Evolutionary conservation across 495 filamentous ascomycete genomes (phyloP).

Genomic region (Penicillium canescens): DNA sequence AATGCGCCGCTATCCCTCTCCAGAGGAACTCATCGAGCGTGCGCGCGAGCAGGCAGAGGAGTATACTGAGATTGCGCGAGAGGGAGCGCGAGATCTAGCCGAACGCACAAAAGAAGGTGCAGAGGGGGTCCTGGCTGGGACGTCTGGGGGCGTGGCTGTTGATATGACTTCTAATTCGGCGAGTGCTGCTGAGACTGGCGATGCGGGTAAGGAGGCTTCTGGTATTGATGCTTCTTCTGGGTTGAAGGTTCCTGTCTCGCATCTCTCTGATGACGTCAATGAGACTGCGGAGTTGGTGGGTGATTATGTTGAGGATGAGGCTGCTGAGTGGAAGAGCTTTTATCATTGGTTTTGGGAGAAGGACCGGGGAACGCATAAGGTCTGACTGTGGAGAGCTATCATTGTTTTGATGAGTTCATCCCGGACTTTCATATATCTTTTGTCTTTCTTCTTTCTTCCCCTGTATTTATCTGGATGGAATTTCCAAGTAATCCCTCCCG

Average conservation of each 20-base stretch:
- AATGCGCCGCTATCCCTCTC: slow-evolving; percentile 41
- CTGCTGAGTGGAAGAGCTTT: slow-evolving; percentile 40
- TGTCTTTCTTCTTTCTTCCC: too few relatives aligned
- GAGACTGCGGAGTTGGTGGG: slow-evolving; percentile 49
- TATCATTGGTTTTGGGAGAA: slow-evolving; percentile 52
- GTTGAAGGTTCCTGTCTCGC: slow-evolving; percentile 11
- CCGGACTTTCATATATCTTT: too few relatives aligned
- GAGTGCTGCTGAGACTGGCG: slow-evolving; percentile 1
- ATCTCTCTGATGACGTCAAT: slow-evolving; percentile 33
- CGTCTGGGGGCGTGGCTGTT: slow-evolving; percentile 29
- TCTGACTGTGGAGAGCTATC: neutral
- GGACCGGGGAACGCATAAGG: slow-evolving; percentile 15
- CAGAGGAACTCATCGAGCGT: slow-evolving; percentile 42
- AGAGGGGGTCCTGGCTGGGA: slow-evolving; percentile 25
- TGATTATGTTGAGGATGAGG: slow-evolving; percentile 50
- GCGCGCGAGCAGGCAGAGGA: slow-evolving; percentile 47
- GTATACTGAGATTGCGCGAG: slow-evolving; percentile 43
- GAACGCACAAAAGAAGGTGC: slow-evolving; percentile 33
- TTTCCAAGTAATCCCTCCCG: neutral
- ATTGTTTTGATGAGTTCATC: too few relatives aligned
- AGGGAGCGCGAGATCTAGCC: slow-evolving; percentile 40
- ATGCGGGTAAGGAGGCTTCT: neutral
- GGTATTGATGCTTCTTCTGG: slow-evolving; percentile 27
- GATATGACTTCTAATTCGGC: slow-evolving; percentile 36
- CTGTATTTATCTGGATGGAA: too few relatives aligned